These are phyloP conservation scores for Diplodia sapinea DNA, from an alignment of 2,329 filamentous ascomycete species.

Conservation along the genomic window DNA sequence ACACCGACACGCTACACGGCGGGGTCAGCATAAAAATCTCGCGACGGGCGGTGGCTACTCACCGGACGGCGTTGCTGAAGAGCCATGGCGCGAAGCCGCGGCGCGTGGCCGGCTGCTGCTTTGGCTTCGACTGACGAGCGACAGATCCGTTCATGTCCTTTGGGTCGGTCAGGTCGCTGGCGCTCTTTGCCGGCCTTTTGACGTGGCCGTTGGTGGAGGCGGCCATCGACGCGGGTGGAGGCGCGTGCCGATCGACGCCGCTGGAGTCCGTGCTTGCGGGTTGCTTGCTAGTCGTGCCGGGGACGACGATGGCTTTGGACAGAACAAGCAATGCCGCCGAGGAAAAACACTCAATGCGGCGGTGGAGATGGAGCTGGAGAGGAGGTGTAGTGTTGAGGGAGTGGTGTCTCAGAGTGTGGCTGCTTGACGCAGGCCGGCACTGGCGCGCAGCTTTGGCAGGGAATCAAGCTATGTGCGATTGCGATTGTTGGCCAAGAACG, in stretches of 20 bases:
- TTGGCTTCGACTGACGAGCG: slow-evolving; percentile 34
- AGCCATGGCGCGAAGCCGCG: slow-evolving; percentile 39
- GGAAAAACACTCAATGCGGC: not conserved
- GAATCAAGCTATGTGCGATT: slow-evolving; percentile 30
- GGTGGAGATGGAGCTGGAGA: not conserved
- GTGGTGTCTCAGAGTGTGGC: slow-evolving; percentile 11
- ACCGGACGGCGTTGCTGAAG: slow-evolving; percentile 45
- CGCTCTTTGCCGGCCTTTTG: slow-evolving; percentile 43
- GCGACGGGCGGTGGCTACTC: slow-evolving; percentile 19
- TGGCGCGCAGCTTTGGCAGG: slow-evolving; percentile 20
- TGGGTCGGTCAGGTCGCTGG: slow-evolving; percentile 37
- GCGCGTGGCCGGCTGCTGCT: slow-evolving; percentile 33
- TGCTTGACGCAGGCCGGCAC: slow-evolving; percentile 11
- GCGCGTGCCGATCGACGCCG: slow-evolving; percentile 29
- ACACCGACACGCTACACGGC: slow-evolving; percentile 70
- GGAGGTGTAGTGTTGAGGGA: not conserved
- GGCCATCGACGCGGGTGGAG: slow-evolving; percentile 42
- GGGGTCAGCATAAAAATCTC: slow-evolving; percentile 27
- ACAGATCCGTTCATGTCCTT: slow-evolving; percentile 36
- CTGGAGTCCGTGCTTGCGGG: slow-evolving; percentile 7
- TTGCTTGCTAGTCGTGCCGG: slow-evolving; percentile 2
- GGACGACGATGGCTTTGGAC: not conserved
- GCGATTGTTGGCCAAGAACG: slow-evolving; percentile 22
- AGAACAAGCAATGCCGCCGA: not conserved
- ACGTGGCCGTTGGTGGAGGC: slow-evolving; percentile 46